Percentiles rank a stretch among this genome's conserved stretches.
phyloP scores from a whole-genome alignment of 306 rosid species.

The Lotus japonicus region DNA sequence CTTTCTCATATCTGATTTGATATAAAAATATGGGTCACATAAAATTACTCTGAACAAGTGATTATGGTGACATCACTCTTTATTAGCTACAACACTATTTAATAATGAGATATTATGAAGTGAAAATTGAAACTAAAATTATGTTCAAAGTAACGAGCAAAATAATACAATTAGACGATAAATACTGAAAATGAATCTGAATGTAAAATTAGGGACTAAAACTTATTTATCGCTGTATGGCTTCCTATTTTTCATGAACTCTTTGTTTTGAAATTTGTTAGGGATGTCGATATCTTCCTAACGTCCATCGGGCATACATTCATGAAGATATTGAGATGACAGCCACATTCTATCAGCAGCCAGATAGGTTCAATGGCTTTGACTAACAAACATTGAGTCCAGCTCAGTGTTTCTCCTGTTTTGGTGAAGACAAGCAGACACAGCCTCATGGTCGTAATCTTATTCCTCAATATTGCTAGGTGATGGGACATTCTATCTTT shows the following conservation, averaged over 20 bases:
- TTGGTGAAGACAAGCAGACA: constrained; percentile 19
- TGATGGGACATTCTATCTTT: constrained; percentile 3
- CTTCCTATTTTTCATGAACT: not conserved
- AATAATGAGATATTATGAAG: too few relatives aligned
- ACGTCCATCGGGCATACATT: not conserved
- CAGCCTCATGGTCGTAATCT: constrained; percentile 15
- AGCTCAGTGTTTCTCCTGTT: constrained; percentile 14
- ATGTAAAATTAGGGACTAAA: too few relatives aligned
- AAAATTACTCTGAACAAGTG: too few relatives aligned
- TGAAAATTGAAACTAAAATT: too few relatives aligned
- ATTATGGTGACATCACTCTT: too few relatives aligned
- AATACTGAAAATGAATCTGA: too few relatives aligned
- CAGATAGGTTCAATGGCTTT: constrained; percentile 28
- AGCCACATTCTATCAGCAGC: not conserved
- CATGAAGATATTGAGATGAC: constrained; percentile 16
- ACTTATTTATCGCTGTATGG: not conserved
- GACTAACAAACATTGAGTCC: constrained; percentile 2
- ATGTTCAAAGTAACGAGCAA: too few relatives aligned
- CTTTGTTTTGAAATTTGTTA: not conserved
- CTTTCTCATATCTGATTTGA: too few relatives aligned
- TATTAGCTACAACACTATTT: too few relatives aligned
- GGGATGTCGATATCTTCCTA: constrained; percentile 15
- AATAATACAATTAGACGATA: too few relatives aligned
- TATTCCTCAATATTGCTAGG: not conserved
- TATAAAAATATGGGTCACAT: too few relatives aligned